phyloP scores from a whole-genome alignment of 2,329 filamentous ascomycete species.

The Fusarium albidum region DNA sequence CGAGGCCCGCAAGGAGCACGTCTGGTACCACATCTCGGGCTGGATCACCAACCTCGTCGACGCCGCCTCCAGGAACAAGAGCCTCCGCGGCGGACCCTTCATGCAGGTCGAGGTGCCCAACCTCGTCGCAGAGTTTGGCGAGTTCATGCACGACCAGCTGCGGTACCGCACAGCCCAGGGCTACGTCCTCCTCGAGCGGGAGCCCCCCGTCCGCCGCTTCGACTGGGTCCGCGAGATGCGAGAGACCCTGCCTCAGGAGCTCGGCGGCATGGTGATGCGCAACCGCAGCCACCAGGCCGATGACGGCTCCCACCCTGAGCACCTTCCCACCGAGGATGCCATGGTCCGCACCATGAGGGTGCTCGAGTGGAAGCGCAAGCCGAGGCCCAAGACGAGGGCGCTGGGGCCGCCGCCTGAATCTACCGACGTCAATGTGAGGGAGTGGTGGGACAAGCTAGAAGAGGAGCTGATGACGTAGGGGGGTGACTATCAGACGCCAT shows the following conservation, averaged over 20 bases:
- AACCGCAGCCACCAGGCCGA: constrained; percentile 11
- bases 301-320: constrained; percentile 14
- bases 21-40: constrained; percentile 42
- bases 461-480: constrained; percentile 43
- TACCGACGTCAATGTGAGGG: constrained; percentile 15
- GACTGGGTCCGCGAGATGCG: constrained; percentile 33
- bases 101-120: constrained; percentile 39
- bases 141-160: constrained; percentile 44
- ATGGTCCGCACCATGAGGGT: constrained; percentile 31
- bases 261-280: constrained; percentile 18
- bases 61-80: constrained; percentile 30
- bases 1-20: constrained; percentile 44
- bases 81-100: constrained; percentile 34
- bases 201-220: constrained; percentile 32
- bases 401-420: constrained; percentile 35
- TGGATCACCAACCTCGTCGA: constrained; percentile 42
- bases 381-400: constrained; percentile 27
- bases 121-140: constrained; percentile 44
- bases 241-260: constrained; percentile 40
- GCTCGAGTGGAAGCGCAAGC: constrained; percentile 36
- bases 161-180: constrained; percentile 46
- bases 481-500: constrained; percentile 11
- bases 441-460: constrained; percentile 43
- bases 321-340: constrained; percentile 40
- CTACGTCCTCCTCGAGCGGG: constrained; percentile 37